Evolutionary conservation across 2,329 filamentous ascomycete genomes (phyloP), one percentile per base, ranked within the genome.

Genomic region (Gliomastix tumulicola): DNA sequence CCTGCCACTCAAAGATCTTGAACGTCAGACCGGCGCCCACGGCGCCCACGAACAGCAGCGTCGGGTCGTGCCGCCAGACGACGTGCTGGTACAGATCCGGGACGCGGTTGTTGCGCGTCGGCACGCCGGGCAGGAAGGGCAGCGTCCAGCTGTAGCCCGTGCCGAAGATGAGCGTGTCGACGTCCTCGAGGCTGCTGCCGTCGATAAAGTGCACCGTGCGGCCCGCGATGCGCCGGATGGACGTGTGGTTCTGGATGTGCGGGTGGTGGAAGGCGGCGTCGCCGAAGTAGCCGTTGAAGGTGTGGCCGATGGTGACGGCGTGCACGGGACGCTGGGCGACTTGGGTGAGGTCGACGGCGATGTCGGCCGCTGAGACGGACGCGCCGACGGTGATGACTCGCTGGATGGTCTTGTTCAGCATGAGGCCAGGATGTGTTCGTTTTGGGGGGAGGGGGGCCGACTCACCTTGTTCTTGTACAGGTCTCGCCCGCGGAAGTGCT

Each of bases 1-100:
- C 76, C 48, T 83, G 79, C 74, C 76, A 82, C 55, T 83, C 79
- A 38, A 81, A 82, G 21, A 82, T 68, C 49, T 79, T 81, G 58
- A 84, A 84, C 0, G 79, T 84, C 20, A 84, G 54, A 0, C 73
- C 74, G 0, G 71, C 70, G 2, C 60, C 59, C 0, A 70, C 74
- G 5, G 76, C 77, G 19, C 76, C 77, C 3, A 80, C 61, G 46
- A 80, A 81, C 3, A 71, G 54, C 9, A 80, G 56, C 0, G 65
- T 71, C 0, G 74, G 70, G 42, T 81, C 76, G 15, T 64, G 45
- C 22, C 59, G 60, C 50, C 66, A 76, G 7, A 79, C 69, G 1
- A 79, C 57, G 46, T 80, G 76, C 46, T 76, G 71, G 45, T 76
- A 80, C 0, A 80, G 55, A 8, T 62, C 66, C 0, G 69, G 69